phyloP scores from a whole-genome alignment of 2,329 filamentous ascomycete genomes.

The Allantophomopsis cytisporea region DNA sequence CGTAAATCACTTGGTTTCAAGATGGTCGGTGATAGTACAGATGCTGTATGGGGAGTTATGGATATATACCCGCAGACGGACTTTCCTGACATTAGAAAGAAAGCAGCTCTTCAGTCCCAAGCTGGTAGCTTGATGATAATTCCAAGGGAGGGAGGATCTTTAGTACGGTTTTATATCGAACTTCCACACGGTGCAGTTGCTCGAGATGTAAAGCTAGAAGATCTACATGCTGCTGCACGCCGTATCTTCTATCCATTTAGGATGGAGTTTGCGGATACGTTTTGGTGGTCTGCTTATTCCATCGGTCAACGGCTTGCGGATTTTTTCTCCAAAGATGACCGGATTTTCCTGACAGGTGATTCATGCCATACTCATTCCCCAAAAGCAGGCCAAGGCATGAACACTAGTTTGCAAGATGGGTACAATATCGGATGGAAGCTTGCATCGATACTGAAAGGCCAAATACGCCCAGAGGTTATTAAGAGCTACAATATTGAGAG shows the following conservation, averaged over 20 bases:
- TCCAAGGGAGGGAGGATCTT: conserved; percentile 32
- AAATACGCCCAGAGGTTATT: conserved; percentile 26
- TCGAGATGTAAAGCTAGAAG: conserved; percentile 34
- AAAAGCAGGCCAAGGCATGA: conserved; percentile 49
- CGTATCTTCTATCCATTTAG: conserved; percentile 14
- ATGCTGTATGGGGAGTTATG: conserved; percentile 35
- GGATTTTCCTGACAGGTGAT: conserved; percentile 40
- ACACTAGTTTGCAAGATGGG: conserved; percentile 42
- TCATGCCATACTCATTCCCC: conserved; percentile 47
- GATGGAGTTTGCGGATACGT: conserved; percentile 9
- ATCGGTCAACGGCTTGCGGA: conserved; percentile 46
- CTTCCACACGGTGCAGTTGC: conserved; percentile 35
- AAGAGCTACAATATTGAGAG: conserved; percentile 37
- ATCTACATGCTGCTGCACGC: conserved; percentile 36
- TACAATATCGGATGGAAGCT: conserved; percentile 48
- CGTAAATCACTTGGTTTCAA: conserved; percentile 24
- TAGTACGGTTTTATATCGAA: conserved; percentile 14
- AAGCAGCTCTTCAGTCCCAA: conserved; percentile 36
- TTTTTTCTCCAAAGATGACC: conserved; percentile 37
- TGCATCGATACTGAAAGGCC: conserved; percentile 28
- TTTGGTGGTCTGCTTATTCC: conserved; percentile 44
- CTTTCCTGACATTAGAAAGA: conserved; percentile 49
- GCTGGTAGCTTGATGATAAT: conserved; percentile 46
- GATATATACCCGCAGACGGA: conserved; percentile 40
- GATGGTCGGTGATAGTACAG: conserved; percentile 24